Conservation (phyloP, 805 yeast genomes). For the Teunomyces panamensis region DNA sequence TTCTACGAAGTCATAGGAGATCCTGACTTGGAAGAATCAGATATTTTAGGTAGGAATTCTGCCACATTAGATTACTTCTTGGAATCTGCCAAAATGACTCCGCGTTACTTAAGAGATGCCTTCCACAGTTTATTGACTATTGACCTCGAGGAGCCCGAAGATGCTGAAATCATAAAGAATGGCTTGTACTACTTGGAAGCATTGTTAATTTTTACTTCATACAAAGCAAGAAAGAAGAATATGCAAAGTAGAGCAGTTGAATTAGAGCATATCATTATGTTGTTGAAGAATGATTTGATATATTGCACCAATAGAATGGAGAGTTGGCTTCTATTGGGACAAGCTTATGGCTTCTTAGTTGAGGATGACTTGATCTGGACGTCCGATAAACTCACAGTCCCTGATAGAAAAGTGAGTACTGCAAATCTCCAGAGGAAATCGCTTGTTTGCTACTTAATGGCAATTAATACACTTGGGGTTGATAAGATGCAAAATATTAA, state of each 20-base stretch:
- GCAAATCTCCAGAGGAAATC: conserved; percentile 68
- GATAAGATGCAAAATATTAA: conserved; percentile 12
- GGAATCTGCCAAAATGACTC: conserved; percentile 41
- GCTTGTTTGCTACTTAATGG: conserved; percentile 71
- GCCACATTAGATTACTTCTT: conserved; percentile 46
- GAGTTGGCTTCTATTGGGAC: conserved; percentile 83
- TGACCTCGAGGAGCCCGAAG: conserved; percentile 26
- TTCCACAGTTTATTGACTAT: conserved; percentile 47
- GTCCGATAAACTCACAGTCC: conserved; percentile 69
- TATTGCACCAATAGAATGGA: conserved; percentile 71
- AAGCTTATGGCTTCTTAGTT: conserved; percentile 70
- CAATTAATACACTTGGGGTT: conserved; percentile 42
- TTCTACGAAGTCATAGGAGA: conserved; percentile 71
- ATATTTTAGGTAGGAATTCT: conserved; percentile 45
- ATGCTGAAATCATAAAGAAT: conserved; percentile 29
- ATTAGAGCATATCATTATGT: conserved; percentile 65
- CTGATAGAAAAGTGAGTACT: conserved; percentile 58
- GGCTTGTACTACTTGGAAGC: conserved; percentile 76
- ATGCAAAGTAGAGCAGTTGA: conserved; percentile 83
- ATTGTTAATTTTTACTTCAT: conserved; percentile 62
- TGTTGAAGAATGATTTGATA: conserved; percentile 63
- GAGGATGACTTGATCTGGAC: conserved; percentile 95
- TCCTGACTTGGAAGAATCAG: conserved; percentile 47
- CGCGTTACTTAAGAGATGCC: conserved; percentile 45
- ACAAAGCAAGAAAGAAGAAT: conserved; percentile 66